Evolutionary conservation across 768 basidiomycete species (phyloP).

Genomic region (Phlebiopsis gigantea): DNA sequence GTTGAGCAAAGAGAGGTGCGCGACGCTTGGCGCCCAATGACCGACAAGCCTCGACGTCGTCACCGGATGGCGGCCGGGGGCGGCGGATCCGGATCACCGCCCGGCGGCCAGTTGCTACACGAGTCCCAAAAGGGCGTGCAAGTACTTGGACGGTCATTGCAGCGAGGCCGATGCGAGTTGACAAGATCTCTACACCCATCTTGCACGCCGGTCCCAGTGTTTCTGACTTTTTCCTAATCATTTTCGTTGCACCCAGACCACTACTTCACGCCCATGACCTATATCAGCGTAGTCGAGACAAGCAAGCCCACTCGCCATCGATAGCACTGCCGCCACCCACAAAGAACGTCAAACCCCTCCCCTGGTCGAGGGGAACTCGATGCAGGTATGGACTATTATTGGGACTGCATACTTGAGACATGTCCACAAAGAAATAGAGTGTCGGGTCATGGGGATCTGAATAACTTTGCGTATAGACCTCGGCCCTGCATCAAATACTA

Average conservation of each 20-base stretch:
- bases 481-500: not conserved
- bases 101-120: not conserved
- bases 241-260: not conserved
- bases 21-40: not conserved
- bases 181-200: not conserved
- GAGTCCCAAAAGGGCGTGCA: not conserved
- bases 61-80: not conserved
- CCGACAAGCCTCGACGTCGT: not conserved
- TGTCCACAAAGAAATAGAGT: too few species aligned
- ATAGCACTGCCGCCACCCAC: not conserved
- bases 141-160: not conserved
- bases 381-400: not conserved
- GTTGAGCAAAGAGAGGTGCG: constrained; percentile 5
- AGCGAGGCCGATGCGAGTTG: not conserved
- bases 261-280: not conserved
- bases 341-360: not conserved
- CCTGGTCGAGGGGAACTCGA: not conserved
- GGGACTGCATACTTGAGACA: not conserved
- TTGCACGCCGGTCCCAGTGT: not conserved
- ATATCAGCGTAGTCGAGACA: not conserved
- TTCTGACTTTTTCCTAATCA: not conserved
- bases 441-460: too few species aligned
- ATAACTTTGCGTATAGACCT: not conserved
- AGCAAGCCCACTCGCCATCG: not conserved
- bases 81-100: not conserved